Evolutionary conservation across 441 rosid genomes (phyloP), one percentile per base, ranked within the genome.

Genomic region (Omphalea diandra): DNA sequence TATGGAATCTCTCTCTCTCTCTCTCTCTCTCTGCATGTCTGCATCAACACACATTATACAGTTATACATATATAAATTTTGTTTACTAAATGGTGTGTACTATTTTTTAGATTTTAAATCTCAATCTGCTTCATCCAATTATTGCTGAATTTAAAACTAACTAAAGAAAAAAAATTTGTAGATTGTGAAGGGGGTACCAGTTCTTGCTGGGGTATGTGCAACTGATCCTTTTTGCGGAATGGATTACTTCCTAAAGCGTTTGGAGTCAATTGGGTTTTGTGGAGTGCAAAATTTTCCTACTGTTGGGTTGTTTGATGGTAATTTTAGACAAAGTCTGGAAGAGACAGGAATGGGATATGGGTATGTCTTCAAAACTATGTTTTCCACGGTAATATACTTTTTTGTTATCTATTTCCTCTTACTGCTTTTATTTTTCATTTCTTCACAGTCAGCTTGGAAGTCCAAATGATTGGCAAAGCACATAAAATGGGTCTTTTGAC

Each of bases 251-350:
- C 82, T 94, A 27, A 88, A 77, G 85, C 91, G 89, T 83, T 70
- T 94, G 67, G 94, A 94, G 79, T 87, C 97, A 56, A 83, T 88
- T 43, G 99, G 99, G 54, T 91, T 90, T 74, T 77, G 73, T 72
- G 97, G 99, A 49, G 97, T 91, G 76, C 97, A 94, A 84, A 94
- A 94, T 72, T 94, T 94, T 77, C 98, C 97, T 27, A 94, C 99
- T 50, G 97, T 94, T 24, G 97, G 99, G 74, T 93, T 94, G 31
- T 90, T 91, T 74, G 99, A 94, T 60, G 97, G 97, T 54, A 91
- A 87, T 75, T 94, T 94, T 67, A 85, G 99, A 72, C 89, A 87
- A 76, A 91, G 89, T 89, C 89, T 94, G 63, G 99, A 94, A 82
- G 99, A 91, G 83, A 94, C 99, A 0, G 97, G 99, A 76, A 94